phyloP scores from a whole-genome alignment of 306 rosid genomes.

The Rosa lucieae region DNA sequence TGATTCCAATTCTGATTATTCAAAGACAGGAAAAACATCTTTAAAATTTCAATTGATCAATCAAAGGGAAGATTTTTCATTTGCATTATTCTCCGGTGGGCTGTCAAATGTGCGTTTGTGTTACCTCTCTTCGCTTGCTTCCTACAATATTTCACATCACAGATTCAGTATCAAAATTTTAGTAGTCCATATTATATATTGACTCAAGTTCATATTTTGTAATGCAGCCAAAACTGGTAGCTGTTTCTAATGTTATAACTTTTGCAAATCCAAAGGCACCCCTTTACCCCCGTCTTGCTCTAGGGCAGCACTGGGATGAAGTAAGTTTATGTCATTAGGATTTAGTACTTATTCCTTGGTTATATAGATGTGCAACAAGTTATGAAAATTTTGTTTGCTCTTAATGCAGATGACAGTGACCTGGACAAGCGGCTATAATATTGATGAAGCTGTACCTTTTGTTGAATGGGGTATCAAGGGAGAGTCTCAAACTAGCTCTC shows the following conservation, averaged over 20 bases:
- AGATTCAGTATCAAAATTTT: background rate
- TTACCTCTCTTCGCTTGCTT: conserved; percentile 8
- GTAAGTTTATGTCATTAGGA: conserved; percentile 18
- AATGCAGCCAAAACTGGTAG: conserved; percentile 52
- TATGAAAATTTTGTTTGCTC: background rate
- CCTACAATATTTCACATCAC: background rate
- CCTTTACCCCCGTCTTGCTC: conserved; percentile 79
- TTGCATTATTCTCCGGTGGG: conserved; percentile 76
- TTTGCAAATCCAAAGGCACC: conserved; percentile 76
- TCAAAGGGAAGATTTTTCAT: conserved; percentile 82
- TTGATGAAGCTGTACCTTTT: conserved; percentile 66
- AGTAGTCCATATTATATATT: background rate
- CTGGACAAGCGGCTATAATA: conserved; percentile 83
- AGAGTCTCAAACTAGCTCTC: conserved; percentile 38
- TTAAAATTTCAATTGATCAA: conserved; percentile 65
- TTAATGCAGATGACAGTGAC: conserved; percentile 77
- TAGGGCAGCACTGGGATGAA: conserved; percentile 75
- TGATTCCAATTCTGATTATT: conserved; percentile 39
- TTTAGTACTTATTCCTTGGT: background rate
- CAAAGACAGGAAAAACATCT: conserved; percentile 54
- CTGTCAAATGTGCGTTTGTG: conserved; percentile 44
- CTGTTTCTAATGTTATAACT: conserved; percentile 54
- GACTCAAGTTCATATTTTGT: conserved; percentile 15
- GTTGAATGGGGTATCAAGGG: conserved; percentile 57
- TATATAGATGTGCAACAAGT: background rate